phyloP scores from a whole-genome alignment of 768 basidiomycete species.

The Psilocybe azurescens region DNA sequence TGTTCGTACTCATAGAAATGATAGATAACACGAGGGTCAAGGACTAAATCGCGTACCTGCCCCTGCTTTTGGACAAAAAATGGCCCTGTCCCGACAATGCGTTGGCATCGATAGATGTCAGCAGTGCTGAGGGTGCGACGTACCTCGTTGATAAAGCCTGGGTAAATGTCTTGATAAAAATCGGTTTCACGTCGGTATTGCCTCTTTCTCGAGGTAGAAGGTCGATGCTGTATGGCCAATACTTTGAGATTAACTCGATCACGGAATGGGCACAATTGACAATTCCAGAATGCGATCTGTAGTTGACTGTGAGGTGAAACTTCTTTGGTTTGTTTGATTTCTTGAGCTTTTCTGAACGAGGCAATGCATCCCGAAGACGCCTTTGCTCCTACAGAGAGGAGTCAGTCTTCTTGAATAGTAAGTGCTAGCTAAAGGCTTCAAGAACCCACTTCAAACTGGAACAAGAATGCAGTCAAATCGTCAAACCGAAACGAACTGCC shows the following conservation, averaged over 20 bases:
- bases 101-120: background rate
- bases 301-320: slow-evolving; percentile 69
- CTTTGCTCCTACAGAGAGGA: slow-evolving; percentile 11
- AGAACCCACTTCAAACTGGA: slow-evolving; percentile 58
- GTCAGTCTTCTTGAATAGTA: background rate
- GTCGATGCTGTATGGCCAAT: slow-evolving; percentile 74
- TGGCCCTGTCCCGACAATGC: background rate
- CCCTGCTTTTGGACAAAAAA: slow-evolving; percentile 6
- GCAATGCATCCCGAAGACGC: background rate
- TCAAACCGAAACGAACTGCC: slow-evolving; percentile 77
- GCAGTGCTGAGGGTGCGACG: background rate
- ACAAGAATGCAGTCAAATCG: slow-evolving; percentile 70
- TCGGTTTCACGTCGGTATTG: slow-evolving; percentile 57
- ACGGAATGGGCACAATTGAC: slow-evolving; percentile 73
- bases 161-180: slow-evolving; percentile 49
- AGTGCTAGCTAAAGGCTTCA: background rate
- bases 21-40: slow-evolving; percentile 30
- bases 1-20: too few relatives aligned
- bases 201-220: slow-evolving; percentile 59
- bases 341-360: background rate
- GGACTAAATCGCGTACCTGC: background rate
- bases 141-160: slow-evolving; percentile 46
- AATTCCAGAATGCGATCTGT: slow-evolving; percentile 76
- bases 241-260: slow-evolving; percentile 61
- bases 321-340: slow-evolving; percentile 28